Conservation (phyloP, 257 asterid species). For the Primulina huaijiensis region DNA sequence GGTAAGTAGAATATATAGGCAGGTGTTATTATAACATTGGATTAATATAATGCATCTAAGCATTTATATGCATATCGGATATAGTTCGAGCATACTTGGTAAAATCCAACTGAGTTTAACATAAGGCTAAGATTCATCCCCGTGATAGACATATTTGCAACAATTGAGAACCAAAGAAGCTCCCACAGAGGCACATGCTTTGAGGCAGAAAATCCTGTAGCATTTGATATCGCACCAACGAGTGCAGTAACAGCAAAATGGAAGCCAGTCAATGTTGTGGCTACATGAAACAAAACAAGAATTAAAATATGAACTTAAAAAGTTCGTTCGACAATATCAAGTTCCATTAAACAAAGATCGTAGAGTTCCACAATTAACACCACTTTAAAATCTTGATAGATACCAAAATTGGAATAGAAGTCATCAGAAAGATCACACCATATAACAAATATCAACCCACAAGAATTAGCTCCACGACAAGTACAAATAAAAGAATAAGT, state of each 20-base stretch:
- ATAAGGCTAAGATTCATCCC: conserved; percentile 98
- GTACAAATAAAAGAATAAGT: neutral
- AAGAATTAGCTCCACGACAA: neutral
- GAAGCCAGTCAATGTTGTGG: conserved; percentile 92
- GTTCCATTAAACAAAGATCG: conserved; percentile 17
- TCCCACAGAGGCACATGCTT: conserved; percentile 96
- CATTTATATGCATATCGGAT: conserved; percentile 16
- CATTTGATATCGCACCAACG: conserved; percentile 91
- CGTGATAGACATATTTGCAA: conserved; percentile 88
- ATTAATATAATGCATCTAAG: conserved; percentile 12
- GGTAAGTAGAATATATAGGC: conserved; percentile 13
- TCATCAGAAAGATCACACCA: conserved; percentile 5
- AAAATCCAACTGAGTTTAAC: conserved; percentile 98
- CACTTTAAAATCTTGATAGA: neutral
- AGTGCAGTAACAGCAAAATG: conserved; percentile 94
- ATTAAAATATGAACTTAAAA: conserved; percentile 9
- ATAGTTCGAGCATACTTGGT: conserved; percentile 62
- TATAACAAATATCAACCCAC: neutral
- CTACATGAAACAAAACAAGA: conserved; percentile 44
- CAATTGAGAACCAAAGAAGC: conserved; percentile 93
- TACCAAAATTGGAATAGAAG: conserved; percentile 8
- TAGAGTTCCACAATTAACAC: conserved; percentile 13
- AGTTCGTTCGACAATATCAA: neutral
- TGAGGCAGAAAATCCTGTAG: conserved; percentile 78
- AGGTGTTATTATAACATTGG: neutral